Evolutionary conservation across 2,329 filamentous ascomycete species (phyloP), one percentile per base, ranked within the genome.

Genomic region (Teratosphaeria viscida): DNA sequence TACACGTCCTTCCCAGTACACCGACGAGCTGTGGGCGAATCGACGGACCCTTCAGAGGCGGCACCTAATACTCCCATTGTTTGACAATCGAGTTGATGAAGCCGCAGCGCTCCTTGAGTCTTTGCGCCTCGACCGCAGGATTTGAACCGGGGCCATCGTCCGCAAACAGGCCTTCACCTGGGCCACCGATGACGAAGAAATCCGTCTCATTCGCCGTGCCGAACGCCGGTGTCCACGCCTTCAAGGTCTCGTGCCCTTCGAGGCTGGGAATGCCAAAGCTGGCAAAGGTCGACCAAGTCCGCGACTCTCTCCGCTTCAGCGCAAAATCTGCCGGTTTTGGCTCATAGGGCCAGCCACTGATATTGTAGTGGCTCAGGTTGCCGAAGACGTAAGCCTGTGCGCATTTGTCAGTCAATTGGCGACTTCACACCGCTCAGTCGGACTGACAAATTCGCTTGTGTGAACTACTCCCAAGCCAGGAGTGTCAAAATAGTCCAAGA

Each of bases 271-370:
- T 64, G 0, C 78, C 79, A 0, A 65, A 65, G 8, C 63, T 72
- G 2, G 76, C 77, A 66, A 80, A 82, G 0, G 72, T 75, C 14
- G 75, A 74, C 79, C 79, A 82, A 1, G 76, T 76, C 12, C 77
- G 70, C 11, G 77, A 77, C n/a, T 73, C 73, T 1, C 75, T 72
- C 8, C 68, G 62, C 35, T 63, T 65, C 1, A 82, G 68, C 1
- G 69, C 68, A 52, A 75, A 74, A 65, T 82, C 80, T 5, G 66
- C 66, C 1, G 65, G 54, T 0, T 71, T 72, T 0, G 77, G 73
- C 12, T 74, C 34, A 53, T 57, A 64, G 0, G 62, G 56, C 39
- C 62, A 65, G 66, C 67, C 74, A 76, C 56, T 66, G 69, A 67
- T 65, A 56, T 80, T 72, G 66, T 78, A 82, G 57, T 75, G 70